phyloP scores from a whole-genome alignment of 805 yeast genomes.

The Wickerhamomyces alni region DNA sequence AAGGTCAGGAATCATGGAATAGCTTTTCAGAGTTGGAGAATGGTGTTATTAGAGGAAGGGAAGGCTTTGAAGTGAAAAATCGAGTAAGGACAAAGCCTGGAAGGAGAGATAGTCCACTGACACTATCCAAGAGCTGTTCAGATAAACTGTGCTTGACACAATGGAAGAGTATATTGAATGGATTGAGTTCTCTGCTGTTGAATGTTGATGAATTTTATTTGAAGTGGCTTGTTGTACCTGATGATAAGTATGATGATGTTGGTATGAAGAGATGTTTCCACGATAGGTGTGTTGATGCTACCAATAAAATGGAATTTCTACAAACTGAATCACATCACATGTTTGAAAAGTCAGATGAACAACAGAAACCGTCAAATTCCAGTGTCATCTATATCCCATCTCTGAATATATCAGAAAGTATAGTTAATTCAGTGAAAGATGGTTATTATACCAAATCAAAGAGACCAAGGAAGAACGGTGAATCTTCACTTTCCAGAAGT shows the following conservation, averaged over 20 bases:
- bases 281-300: constrained; percentile 6
- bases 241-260: constrained; percentile 17
- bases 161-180: constrained; percentile 44
- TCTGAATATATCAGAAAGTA: constrained; percentile 19
- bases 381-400: constrained; percentile 25
- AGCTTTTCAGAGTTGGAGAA: constrained; percentile 9
- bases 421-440: constrained; percentile 55
- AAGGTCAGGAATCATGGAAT: constrained; percentile 21
- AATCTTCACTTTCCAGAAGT: constrained; percentile 30
- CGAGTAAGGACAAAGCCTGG: constrained; percentile 92
- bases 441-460: constrained; percentile 48
- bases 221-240: constrained; percentile 44
- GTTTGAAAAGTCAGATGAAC: constrained; percentile 7
- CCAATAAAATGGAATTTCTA: background rate
- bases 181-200: constrained; percentile 32
- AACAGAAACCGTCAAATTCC: constrained; percentile 17
- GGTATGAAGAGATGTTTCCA: constrained; percentile 15
- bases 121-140: constrained; percentile 81
- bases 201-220: constrained; percentile 32
- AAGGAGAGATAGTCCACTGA: constrained; percentile 63
- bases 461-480: constrained; percentile 36
- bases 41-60: constrained; percentile 54
- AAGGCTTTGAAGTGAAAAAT: constrained; percentile 49
- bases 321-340: constrained; percentile 8
- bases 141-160: constrained; percentile 75